A percentile compares a stretch with the other conserved stretches of the same genome.
These are phyloP conservation scores for Nicotiana otophora DNA, from an alignment of 257 asterid genomes.

Conservation along the genomic window DNA sequence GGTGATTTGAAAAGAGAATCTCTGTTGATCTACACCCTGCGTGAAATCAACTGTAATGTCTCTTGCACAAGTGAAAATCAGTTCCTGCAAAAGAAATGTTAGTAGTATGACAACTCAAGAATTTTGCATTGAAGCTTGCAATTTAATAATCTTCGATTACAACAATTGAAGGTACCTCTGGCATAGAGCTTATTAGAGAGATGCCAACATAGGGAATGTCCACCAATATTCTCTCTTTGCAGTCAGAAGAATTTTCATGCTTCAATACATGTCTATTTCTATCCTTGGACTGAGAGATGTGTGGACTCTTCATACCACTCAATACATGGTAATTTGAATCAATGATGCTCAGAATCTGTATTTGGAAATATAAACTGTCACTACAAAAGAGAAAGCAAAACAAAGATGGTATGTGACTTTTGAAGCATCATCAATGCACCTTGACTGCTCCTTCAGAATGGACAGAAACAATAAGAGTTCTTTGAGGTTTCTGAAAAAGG, in stretches of 20 bases:
- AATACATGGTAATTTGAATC: constrained; percentile 78
- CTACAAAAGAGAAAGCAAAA: constrained; percentile 19
- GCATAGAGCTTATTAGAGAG: constrained; percentile 76
- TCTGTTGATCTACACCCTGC: constrained; percentile 81
- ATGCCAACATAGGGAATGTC: constrained; percentile 82
- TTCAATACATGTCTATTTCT: constrained; percentile 46
- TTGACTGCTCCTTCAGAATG: constrained; percentile 96
- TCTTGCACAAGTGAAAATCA: constrained; percentile 83
- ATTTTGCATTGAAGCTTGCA: not conserved
- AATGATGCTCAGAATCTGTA: constrained; percentile 83
- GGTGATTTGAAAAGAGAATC: constrained; percentile 59
- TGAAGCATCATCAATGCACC: constrained; percentile 35
- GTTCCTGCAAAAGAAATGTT: constrained; percentile 54
- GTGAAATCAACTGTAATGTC: constrained; percentile 48
- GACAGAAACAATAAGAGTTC: constrained; percentile 71
- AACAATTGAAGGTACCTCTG: constrained; percentile 54
- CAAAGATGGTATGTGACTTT: constrained; percentile 1
- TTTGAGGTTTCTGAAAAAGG: constrained; percentile 78
- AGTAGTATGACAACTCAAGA: not conserved
- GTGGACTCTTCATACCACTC: constrained; percentile 59
- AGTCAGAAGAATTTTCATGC: constrained; percentile 39
- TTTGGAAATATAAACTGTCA: constrained; percentile 9
- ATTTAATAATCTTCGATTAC: not conserved
- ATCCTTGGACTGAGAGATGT: constrained; percentile 44
- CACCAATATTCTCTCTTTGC: constrained; percentile 59